Evolutionary conservation across 768 basidiomycete genomes (phyloP), one percentile per base, ranked within the genome.

Genomic region (Imleria badia): DNA sequence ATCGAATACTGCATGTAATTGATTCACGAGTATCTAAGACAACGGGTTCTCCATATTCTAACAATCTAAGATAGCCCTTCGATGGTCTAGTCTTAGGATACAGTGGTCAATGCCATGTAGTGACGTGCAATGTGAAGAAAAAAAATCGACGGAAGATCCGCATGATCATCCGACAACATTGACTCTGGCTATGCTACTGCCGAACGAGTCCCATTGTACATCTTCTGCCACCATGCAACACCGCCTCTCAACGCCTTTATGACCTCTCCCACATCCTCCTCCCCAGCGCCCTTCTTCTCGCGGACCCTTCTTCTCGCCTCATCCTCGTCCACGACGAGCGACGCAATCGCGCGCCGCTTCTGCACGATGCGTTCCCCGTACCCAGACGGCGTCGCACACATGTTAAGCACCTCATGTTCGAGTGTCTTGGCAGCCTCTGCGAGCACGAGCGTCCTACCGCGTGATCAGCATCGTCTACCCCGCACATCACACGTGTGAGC

Each of bases 321-420:
- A 31, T 3, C 17, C 43, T 33, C 35, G 29, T 40, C 30, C 12
- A 22, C 36, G 8, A 15, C 52, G 11, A 81, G 65, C 14, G 58
- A 60, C 13, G 59, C 65, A n/a, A 85, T 72, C 5, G 67, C 73
- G 0, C 64, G 63, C 5, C 74, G 57, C 44, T 72, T 74, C 12
- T 56, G 60, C 2, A 49, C 41, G 2, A 77, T 62, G 3, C 78
- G 77, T 6, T 42, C 56, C 15, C 64, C 62, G 59, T 89, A 88
- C 10, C 85, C 84, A 3, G 70, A 67, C 10, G 65, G 58, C 1
- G 82, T 84, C 40, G 76, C 76, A 15, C 78, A 79, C 72, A 85
- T 75, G 1, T 76, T 73, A 41, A 80, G 75, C 1, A 72, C 73
- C 5, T 54, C 68, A 52, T 79, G 77, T 54, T 87, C 87, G 9